Evolutionary conservation across 148 eudicot genomes (phyloP).

Genomic region (Persicaria maculosa): DNA sequence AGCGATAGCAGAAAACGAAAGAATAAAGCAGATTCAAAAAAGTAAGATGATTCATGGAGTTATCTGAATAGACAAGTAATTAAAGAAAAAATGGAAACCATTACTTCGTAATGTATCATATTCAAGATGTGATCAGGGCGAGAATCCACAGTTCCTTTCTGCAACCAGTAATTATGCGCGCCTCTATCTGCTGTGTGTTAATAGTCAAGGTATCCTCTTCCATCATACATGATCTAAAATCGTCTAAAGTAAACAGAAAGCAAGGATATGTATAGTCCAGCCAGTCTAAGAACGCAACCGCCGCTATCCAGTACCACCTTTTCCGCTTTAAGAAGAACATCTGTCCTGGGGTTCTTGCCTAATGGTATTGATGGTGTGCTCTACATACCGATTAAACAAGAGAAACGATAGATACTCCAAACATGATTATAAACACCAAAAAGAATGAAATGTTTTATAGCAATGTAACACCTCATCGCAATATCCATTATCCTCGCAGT

Average conservation of each 20-base stretch:
- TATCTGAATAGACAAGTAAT: not conserved
- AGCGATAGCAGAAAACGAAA: too few relatives aligned
- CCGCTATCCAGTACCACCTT: slow-evolving; percentile 54
- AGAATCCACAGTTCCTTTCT: slow-evolving; percentile 54
- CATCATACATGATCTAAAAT: not conserved
- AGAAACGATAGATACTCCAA: not conserved
- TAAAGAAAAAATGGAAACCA: not conserved
- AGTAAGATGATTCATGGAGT: too few relatives aligned
- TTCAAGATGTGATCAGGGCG: slow-evolving; percentile 88
- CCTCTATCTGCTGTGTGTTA: slow-evolving; percentile 79
- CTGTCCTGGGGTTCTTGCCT: slow-evolving; percentile 74
- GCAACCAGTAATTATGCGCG: slow-evolving; percentile 75
- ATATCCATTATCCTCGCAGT: slow-evolving; percentile 68
- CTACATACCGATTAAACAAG: slow-evolving; percentile 19
- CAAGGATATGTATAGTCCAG: slow-evolving; percentile 98
- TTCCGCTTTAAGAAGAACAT: slow-evolving; percentile 69
- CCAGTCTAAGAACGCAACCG: slow-evolving; percentile 81
- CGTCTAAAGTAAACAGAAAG: not conserved
- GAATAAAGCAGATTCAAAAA: not conserved
- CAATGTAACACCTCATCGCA: slow-evolving; percentile 62
- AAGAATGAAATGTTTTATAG: not conserved
- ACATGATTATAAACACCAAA: not conserved
- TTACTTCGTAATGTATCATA: slow-evolving; percentile 85
- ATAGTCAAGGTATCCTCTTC: slow-evolving; percentile 34
- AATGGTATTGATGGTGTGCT: slow-evolving; percentile 63